Conservation (phyloP, 164 flowering plant genomes). For the Vitis rupestris region DNA sequence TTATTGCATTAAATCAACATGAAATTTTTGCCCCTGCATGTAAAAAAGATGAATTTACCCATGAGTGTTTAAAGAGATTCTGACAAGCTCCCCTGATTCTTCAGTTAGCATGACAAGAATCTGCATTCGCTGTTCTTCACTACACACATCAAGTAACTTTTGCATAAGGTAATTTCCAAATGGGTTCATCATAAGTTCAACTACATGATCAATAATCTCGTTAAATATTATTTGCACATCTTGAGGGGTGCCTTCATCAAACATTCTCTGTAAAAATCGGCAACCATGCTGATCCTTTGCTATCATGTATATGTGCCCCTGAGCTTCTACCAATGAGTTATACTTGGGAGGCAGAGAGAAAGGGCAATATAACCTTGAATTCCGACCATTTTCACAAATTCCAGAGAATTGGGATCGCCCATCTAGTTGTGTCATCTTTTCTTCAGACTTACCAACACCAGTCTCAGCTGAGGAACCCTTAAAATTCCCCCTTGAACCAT, state of each 20-base stretch:
- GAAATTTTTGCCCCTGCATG: background rate
- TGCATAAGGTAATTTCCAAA: conserved; percentile 94
- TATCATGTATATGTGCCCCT: conserved; percentile 46
- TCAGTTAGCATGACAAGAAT: conserved; percentile 48
- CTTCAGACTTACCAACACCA: conserved; percentile 8
- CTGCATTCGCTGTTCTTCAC: conserved; percentile 64
- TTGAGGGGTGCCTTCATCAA: conserved; percentile 57
- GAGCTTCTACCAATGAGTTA: conserved; percentile 36
- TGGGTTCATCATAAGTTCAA: conserved; percentile 78
- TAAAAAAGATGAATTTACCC: conserved; percentile 52
- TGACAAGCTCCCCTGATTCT: conserved; percentile 54
- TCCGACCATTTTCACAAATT: conserved; percentile 17
- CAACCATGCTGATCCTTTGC: conserved; percentile 90
- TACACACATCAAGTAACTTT: conserved; percentile 73
- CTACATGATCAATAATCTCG: conserved; percentile 54
- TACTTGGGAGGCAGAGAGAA: conserved; percentile 22
- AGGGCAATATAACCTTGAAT: conserved; percentile 15
- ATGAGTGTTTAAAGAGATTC: conserved; percentile 66
- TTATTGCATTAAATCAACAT: background rate
- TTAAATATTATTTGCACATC: conserved; percentile 57
- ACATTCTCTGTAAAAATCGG: conserved; percentile 58
- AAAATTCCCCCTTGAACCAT: conserved; percentile 11
- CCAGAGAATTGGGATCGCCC: conserved; percentile 7
- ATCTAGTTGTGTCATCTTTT: conserved; percentile 23
- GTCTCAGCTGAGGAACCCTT: conserved; percentile 9